Evolutionary conservation across 495 filamentous ascomycete species (phyloP).

Genomic region (Aspergillus olivimuriae): DNA sequence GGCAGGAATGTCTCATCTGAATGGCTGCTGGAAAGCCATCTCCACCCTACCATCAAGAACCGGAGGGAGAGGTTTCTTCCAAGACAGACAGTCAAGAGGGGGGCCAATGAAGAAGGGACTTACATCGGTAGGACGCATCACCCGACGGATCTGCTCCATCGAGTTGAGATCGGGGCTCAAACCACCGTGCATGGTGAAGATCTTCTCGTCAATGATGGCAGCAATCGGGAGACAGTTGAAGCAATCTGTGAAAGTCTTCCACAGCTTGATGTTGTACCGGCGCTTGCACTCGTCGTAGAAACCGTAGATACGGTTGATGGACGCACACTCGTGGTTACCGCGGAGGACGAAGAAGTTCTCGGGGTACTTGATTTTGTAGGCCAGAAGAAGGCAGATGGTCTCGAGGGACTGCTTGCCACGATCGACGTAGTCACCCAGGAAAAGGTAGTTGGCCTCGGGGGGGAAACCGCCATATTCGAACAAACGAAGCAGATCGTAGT

Average conservation of each 20-base stretch:
- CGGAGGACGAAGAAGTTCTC: slow-evolving; percentile 99
- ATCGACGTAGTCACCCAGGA: slow-evolving; percentile 98
- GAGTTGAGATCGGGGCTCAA: slow-evolving; percentile 97
- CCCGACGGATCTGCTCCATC: slow-evolving; percentile 98
- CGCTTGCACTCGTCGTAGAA: slow-evolving; percentile 99
- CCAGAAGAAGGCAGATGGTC: slow-evolving; percentile 95
- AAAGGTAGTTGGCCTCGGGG: slow-evolving; percentile 98
- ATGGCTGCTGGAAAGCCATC: no score
- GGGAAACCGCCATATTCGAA: slow-evolving; percentile 99
- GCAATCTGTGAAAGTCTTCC: slow-evolving; percentile 99
- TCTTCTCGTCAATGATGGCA: slow-evolving; percentile 99
- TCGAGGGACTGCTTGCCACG: slow-evolving; percentile 99
- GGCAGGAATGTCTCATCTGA: no score
- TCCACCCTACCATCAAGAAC: no score
- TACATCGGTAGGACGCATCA: slow-evolving; percentile 99
- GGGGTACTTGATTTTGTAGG: slow-evolving; percentile 99
- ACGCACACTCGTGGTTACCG: slow-evolving; percentile 98
- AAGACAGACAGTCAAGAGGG: no score
- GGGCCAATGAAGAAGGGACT: slow-evolving; percentile 34
- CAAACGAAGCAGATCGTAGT: slow-evolving; percentile 93
- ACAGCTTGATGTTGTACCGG: slow-evolving; percentile 99
- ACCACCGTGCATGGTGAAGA: slow-evolving; percentile 99
- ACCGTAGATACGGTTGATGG: slow-evolving; percentile 99
- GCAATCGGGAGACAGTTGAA: slow-evolving; percentile 99
- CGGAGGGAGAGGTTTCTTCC: not conserved